Percentiles rank a stretch among this genome's conserved stretches.
Conservation (phyloP, 2,329 filamentous ascomycete genomes). For the Cladosporium sp. region DNA sequence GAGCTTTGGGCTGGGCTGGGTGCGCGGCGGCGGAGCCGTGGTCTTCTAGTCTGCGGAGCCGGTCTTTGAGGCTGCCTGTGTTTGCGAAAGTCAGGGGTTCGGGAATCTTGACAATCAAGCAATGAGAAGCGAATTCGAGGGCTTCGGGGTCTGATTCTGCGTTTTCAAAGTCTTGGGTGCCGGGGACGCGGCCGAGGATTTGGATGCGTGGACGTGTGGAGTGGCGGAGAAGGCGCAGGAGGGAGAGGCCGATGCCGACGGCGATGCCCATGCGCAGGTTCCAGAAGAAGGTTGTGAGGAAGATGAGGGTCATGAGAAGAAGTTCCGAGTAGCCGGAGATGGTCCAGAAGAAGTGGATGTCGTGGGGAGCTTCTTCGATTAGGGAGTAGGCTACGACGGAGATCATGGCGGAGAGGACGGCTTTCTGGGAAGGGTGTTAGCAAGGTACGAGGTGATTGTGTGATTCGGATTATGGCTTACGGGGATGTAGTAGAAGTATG, state of each 20-base stretch:
- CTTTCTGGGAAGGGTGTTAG: constrained; percentile 59
- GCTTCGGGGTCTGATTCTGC: constrained; percentile 54
- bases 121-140: constrained; percentile 86
- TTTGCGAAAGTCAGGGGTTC: constrained; percentile 97
- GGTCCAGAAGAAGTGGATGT: constrained; percentile 81
- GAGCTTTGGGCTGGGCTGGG: constrained; percentile 76
- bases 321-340: constrained; percentile 86
- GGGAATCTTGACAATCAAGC: constrained; percentile 93
- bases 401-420: constrained; percentile 88
- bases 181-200: constrained; percentile 84
- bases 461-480: constrained; percentile 49
- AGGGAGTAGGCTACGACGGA: constrained; percentile 91
- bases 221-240: constrained; percentile 85
- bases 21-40: constrained; percentile 85
- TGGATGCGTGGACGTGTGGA: constrained; percentile 90
- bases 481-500: constrained; percentile 94
- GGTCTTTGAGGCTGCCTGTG: constrained; percentile 75
- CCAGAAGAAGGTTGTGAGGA: constrained; percentile 89
- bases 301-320: constrained; percentile 82
- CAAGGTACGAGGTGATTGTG: constrained; percentile 4
- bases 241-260: constrained; percentile 83
- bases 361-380: constrained; percentile 90
- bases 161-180: constrained; percentile 80
- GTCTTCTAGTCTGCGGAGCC: constrained; percentile 76
- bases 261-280: constrained; percentile 91